Conservation (phyloP, 208 protist species). For the Acanthamoeba royreba region DNA sequence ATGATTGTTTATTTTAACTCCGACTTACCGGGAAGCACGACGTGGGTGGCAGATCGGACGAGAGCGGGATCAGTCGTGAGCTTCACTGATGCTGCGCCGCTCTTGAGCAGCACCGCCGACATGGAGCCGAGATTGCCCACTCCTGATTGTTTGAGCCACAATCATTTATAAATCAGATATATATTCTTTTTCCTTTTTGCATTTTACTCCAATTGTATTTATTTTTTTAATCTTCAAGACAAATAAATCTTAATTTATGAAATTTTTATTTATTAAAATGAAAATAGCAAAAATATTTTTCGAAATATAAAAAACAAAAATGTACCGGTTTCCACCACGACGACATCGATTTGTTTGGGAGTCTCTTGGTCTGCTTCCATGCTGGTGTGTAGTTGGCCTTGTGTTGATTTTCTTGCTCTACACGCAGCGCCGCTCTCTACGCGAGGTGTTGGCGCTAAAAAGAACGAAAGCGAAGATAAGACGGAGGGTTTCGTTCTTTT, state of each 20-base stretch:
- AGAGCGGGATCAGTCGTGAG: background rate
- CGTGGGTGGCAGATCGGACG: background rate
- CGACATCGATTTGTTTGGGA: background rate
- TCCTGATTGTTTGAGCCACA: background rate
- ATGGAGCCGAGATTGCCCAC: constrained; percentile 10
- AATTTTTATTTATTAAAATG: background rate
- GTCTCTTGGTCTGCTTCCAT: no score
- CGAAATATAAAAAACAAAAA: background rate
- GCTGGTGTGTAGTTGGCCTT: no score
- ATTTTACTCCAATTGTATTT: background rate
- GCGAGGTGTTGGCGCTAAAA: no score
- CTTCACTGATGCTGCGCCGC: background rate
- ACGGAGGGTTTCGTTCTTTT: no score
- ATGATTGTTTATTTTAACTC: no score
- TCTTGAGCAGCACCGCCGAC: background rate
- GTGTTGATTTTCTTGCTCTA: no score
- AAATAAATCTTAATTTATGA: background rate
- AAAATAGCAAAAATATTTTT: background rate
- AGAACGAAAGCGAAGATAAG: no score
- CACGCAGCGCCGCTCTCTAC: no score
- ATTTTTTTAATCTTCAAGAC: background rate
- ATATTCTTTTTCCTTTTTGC: background rate
- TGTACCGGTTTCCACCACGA: constrained; percentile 22
- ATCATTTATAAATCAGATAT: background rate
- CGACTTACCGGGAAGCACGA: background rate